A percentile compares a stretch with the other conserved stretches of the same genome.
phyloP scores from a whole-genome alignment of 2,329 filamentous ascomycete genomes.

The Pestalotiopsis sp. region DNA sequence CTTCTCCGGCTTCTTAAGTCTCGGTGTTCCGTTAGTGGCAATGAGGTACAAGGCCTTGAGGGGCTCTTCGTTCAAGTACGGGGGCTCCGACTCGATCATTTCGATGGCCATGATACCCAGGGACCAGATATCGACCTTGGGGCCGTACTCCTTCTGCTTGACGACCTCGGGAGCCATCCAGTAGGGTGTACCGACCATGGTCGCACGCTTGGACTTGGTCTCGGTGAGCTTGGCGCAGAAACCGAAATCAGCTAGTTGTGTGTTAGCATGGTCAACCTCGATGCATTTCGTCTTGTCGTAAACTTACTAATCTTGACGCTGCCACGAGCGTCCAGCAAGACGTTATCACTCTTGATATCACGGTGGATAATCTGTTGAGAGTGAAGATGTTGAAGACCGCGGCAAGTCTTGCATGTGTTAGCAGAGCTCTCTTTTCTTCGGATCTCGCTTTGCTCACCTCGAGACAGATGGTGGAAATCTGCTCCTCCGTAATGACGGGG shows the following conservation, averaged over 20 bases:
- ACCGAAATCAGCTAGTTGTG: constrained; percentile 86
- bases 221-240: constrained; percentile 99
- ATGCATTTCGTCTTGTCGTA: background rate
- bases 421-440: constrained; percentile 12
- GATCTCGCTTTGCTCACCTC: constrained; percentile 65
- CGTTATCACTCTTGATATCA: constrained; percentile 99
- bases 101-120: constrained; percentile 99
- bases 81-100: constrained; percentile 98
- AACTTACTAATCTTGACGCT: constrained; percentile 96
- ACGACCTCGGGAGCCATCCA: constrained; percentile 99
- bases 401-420: constrained; percentile 74
- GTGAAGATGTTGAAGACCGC: constrained; percentile 91
- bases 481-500: constrained; percentile 87
- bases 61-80: constrained; percentile 96
- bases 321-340: constrained; percentile 88
- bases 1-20: constrained; percentile 97
- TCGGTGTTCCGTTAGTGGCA: constrained; percentile 94
- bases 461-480: constrained; percentile 95
- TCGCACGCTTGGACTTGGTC: constrained; percentile 93
- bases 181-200: constrained; percentile 98
- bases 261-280: background rate
- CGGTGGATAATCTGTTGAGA: constrained; percentile 96
- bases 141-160: constrained; percentile 98
- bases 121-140: constrained; percentile 99
- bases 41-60: constrained; percentile 97